Percentiles rank a stretch among this genome's conserved stretches.
phyloP scores from a whole-genome alignment of 345 rosid genomes.

The Toxicodendron radicans region DNA sequence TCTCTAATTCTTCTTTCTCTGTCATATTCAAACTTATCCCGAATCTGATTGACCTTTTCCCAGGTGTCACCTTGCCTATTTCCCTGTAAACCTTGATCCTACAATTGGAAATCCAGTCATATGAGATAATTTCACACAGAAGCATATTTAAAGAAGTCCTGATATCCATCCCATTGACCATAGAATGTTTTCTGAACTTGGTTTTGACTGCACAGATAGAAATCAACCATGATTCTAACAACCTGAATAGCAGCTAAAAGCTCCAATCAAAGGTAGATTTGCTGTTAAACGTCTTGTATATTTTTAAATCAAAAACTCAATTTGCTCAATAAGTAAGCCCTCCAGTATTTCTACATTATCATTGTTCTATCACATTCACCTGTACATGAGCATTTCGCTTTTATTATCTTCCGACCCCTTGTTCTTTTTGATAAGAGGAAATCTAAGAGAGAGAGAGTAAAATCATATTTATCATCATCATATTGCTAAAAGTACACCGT shows the following conservation, averaged over 20 bases:
- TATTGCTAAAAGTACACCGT: too few species aligned
- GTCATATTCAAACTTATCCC: slow-evolving; percentile 83
- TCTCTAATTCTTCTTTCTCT: slow-evolving; percentile 80
- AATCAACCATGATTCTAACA: neutral
- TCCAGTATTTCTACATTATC: neutral
- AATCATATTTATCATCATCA: too few species aligned
- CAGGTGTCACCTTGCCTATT: slow-evolving; percentile 53
- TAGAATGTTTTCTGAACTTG: neutral
- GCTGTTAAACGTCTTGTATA: neutral
- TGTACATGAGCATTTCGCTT: too few species aligned
- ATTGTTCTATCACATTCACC: neutral
- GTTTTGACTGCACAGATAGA: neutral
- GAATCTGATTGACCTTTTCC: slow-evolving; percentile 63
- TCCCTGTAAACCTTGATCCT: slow-evolving; percentile 57
- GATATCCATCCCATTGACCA: neutral
- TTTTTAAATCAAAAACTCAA: neutral
- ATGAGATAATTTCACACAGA: neutral
- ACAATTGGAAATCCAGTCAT: slow-evolving; percentile 14
- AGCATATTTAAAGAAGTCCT: neutral
- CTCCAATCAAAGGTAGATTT: neutral
- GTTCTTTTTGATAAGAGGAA: too few species aligned
- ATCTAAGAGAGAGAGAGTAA: too few species aligned
- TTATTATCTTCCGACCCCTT: too few species aligned
- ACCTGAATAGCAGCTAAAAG: neutral
- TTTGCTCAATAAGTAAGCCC: neutral